Conservation (phyloP, 345 rosid species). For the Brassica rapa region DNA sequence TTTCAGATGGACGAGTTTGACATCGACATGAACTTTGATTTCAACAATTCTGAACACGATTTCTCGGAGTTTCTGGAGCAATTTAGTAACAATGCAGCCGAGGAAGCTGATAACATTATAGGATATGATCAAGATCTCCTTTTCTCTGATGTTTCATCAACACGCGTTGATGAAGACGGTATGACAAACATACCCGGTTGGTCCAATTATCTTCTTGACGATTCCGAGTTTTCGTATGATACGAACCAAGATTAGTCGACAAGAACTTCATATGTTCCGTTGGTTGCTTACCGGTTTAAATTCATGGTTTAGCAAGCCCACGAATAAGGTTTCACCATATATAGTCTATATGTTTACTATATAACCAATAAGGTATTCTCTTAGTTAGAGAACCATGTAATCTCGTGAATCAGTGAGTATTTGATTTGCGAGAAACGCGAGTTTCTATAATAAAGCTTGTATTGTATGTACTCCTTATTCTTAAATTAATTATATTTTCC, state of each 20-base stretch:
- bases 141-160: conserved; percentile 34
- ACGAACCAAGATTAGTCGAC: conserved; percentile 3
- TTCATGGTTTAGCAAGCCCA: conserved; percentile 4
- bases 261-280: conserved; percentile 16
- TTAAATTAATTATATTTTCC: neutral
- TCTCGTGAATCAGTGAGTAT: neutral
- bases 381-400: conserved; percentile 6
- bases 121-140: conserved; percentile 18
- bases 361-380: conserved; percentile 28
- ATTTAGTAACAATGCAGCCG: conserved; percentile 23
- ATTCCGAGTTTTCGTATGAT: conserved; percentile 20
- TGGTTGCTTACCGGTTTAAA: conserved; percentile 8
- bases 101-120: conserved; percentile 7
- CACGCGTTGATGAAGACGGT: conserved; percentile 31
- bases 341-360: neutral
- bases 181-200: conserved; percentile 16
- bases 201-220: conserved; percentile 33
- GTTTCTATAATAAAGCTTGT: conserved; percentile 8
- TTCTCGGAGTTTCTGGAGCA: conserved; percentile 32
- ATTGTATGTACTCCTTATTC: neutral
- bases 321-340: neutral
- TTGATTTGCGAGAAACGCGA: conserved; percentile 2
- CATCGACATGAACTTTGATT: conserved; percentile 3
- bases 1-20: conserved; percentile 21
- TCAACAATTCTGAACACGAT: conserved; percentile 15